Percentiles rank a stretch among this genome's conserved stretches.
Evolutionary conservation across 2,329 filamentous ascomycete species (phyloP).

Genomic region (Cercospora berteroae): DNA sequence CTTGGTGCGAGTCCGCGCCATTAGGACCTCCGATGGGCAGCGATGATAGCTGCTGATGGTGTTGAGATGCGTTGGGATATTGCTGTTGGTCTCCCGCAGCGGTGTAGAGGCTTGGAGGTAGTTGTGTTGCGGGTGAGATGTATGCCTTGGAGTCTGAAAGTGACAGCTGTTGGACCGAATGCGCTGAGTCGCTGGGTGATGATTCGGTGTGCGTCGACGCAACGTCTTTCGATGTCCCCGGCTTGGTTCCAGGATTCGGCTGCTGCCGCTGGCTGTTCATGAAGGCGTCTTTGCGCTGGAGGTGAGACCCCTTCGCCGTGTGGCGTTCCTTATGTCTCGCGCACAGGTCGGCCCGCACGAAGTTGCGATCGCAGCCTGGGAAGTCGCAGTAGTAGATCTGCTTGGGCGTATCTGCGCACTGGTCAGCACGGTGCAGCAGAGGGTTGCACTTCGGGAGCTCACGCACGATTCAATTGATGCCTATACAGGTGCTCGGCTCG

Average conservation of each 20-base stretch:
- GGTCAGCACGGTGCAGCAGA: conserved; percentile 13
- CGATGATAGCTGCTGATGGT: conserved; percentile 16
- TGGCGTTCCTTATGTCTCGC: conserved; percentile 59
- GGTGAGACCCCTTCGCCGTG: conserved; percentile 65
- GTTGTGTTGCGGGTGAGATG: conserved; percentile 14
- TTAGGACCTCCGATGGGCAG: conserved; percentile 11
- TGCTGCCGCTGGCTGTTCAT: conserved; percentile 44
- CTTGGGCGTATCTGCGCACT: conserved; percentile 73
- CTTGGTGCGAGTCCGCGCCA: conserved; percentile 10
- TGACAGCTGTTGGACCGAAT: conserved; percentile 16
- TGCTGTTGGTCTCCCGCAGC: conserved; percentile 15
- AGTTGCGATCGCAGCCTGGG: conserved; percentile 82
- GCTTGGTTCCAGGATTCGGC: neutral
- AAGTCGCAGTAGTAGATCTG: conserved; percentile 94
- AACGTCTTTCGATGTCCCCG: conserved; percentile 4
- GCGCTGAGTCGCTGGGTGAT: conserved; percentile 28
- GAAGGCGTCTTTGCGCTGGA: conserved; percentile 70
- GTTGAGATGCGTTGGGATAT: conserved; percentile 11
- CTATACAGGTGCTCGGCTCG: conserved; percentile 94
- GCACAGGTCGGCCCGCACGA: conserved; percentile 90
- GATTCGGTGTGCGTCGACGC: conserved; percentile 22
- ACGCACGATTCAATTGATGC: conserved; percentile 88
- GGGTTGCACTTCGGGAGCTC: neutral
- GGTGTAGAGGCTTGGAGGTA: conserved; percentile 15
- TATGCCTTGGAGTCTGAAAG: conserved; percentile 14